Evolutionary conservation across 441 rosid genomes (phyloP).

Genomic region (Mallotus repandus): DNA sequence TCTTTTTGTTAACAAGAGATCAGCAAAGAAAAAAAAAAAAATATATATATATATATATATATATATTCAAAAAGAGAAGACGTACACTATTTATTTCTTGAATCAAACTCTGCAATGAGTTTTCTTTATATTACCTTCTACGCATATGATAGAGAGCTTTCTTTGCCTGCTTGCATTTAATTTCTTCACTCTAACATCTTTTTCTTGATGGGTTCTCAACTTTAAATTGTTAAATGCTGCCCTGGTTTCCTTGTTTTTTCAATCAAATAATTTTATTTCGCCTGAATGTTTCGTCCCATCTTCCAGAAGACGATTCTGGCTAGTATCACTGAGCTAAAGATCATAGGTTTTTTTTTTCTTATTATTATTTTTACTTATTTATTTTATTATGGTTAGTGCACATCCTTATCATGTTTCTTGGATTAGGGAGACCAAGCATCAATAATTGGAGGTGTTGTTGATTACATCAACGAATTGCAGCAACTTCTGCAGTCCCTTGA

Average conservation of each 20-base stretch:
- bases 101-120: not conserved
- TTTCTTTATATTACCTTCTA: not conserved
- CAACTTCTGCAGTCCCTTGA: constrained; percentile 86
- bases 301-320: too few species aligned
- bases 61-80: too few species aligned
- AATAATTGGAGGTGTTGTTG: constrained; percentile 93
- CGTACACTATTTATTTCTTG: not conserved
- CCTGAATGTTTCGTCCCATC: not conserved
- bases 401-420: not conserved
- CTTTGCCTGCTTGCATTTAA: not conserved
- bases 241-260: not conserved
- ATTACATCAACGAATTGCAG: constrained; percentile 88
- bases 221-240: not conserved
- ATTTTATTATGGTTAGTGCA: not conserved
- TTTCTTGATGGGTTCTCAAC: not conserved
- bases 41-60: too few species aligned
- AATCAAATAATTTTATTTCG: not conserved
- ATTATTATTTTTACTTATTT: not conserved
- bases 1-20: not conserved
- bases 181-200: not conserved
- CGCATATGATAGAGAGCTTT: not conserved
- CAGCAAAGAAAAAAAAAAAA: too few species aligned
- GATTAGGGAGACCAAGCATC: constrained; percentile 96
- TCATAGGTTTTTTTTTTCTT: not conserved
- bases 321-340: not conserved